Evolutionary conservation across 345 rosid genomes (phyloP).

Genomic region (Linum tenue): DNA sequence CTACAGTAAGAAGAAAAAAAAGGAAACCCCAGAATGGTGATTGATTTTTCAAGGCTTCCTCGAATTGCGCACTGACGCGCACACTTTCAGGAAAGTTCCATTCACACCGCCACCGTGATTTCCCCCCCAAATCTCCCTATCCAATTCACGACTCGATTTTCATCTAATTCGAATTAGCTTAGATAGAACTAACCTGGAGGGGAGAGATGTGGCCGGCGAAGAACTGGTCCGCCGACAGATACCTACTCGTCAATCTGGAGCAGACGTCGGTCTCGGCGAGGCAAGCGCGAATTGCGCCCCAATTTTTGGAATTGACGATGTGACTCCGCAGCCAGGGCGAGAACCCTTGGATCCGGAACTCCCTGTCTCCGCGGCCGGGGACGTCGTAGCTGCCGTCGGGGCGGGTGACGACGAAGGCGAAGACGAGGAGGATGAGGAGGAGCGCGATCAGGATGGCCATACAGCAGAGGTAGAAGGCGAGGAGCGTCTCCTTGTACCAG

Average conservation of each 20-base stretch:
- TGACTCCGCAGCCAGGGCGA: slow-evolving; percentile 64
- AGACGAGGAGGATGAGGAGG: slow-evolving; percentile 54
- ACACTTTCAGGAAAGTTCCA: too few relatives aligned
- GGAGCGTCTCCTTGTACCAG: slow-evolving; percentile 70
- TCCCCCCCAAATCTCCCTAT: too few relatives aligned
- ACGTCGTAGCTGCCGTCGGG: slow-evolving; percentile 59
- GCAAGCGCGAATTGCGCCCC: slow-evolving; percentile 64
- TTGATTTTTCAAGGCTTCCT: neutral
- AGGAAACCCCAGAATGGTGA: too few relatives aligned
- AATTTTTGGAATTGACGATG: slow-evolving; percentile 44
- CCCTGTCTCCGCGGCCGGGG: slow-evolving; percentile 57
- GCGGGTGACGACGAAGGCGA: slow-evolving; percentile 80
- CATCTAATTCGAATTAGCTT: too few relatives aligned
- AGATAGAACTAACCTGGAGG: slow-evolving; percentile 42
- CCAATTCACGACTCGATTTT: too few relatives aligned
- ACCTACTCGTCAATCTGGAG: slow-evolving; percentile 45
- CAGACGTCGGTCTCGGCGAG: slow-evolving; percentile 59
- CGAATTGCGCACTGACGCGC: slow-evolving; percentile 7
- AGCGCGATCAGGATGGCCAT: slow-evolving; percentile 78
- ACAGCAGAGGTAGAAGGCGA: slow-evolving; percentile 76
- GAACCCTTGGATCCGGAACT: slow-evolving; percentile 60
- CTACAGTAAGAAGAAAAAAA: too few relatives aligned
- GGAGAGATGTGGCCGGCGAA: slow-evolving; percentile 53
- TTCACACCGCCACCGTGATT: too few relatives aligned
- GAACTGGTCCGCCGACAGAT: slow-evolving; percentile 67